Percentiles rank a stretch among this genome's conserved stretches.
Evolutionary conservation across 176 grass and related monocot genomes (phyloP).

Genomic region (Cenchrus fungigraminus): DNA sequence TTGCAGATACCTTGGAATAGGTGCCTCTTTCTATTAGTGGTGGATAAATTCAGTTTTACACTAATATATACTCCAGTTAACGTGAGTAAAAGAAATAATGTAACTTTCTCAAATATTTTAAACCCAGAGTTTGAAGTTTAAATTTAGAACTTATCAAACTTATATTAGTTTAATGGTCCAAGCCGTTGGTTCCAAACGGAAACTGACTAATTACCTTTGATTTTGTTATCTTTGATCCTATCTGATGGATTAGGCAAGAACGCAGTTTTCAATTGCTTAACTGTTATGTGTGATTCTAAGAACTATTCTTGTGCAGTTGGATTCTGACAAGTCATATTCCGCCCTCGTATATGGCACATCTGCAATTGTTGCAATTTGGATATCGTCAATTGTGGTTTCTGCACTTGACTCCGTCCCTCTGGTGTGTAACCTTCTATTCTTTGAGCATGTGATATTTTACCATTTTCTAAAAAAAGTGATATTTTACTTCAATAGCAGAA

Average conservation of each 20-base stretch:
- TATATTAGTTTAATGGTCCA: not conserved
- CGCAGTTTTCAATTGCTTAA: slow-evolving; percentile 16
- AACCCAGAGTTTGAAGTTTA: not conserved
- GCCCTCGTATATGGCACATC: slow-evolving; percentile 66
- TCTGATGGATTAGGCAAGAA: not conserved
- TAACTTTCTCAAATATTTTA: not conserved
- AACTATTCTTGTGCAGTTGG: slow-evolving; percentile 60
- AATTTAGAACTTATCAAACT: not conserved
- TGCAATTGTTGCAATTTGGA: slow-evolving; percentile 61
- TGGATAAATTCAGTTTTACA: not conserved
- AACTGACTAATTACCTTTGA: not conserved
- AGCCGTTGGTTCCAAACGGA: not conserved
- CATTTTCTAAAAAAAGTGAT: not conserved
- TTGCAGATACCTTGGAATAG: not conserved
- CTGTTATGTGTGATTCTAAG: not conserved
- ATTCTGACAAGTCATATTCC: slow-evolving; percentile 57
- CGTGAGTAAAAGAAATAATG: not conserved
- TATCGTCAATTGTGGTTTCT: slow-evolving; percentile 75
- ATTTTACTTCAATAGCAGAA: not conserved
- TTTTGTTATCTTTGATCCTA: not conserved
- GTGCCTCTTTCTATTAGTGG: not conserved
- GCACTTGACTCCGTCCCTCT: slow-evolving; percentile 75
- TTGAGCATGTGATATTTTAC: not conserved
- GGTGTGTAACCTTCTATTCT: slow-evolving; percentile 43
- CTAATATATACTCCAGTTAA: not conserved